Evolutionary conservation across 176 grass and related monocot genomes (phyloP), one percentile per base, ranked within the genome.

Genomic region (Panicum miliaceum): DNA sequence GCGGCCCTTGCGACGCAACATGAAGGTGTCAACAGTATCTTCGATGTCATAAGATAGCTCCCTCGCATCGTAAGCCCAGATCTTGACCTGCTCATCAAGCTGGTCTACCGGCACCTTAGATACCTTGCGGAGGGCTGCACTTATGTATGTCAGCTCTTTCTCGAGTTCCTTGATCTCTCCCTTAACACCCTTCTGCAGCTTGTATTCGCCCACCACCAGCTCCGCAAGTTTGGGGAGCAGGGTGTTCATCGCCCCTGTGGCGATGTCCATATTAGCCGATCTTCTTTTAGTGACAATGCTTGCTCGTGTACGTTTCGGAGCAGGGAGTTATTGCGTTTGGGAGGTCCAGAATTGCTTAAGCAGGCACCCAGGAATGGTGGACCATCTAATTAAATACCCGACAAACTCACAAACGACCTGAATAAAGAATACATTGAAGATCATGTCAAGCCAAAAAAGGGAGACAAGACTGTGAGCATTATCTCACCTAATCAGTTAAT

Each of bases 31-130:
- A 12, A 59, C 34, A 11, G 22, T 0, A 59, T 41, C 74, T 41
- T 77, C 34, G 0, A 75, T 75, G 29, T 75, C 73, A 46, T 75
- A 75, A 18, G 68, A 71, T 4, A 71, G 11, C 42, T 71, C 42
- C 68, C 42, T 50, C 6, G 8, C 43, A 1, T 72, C 23, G 0
- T 7, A 0, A 1, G 70, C 45, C 69, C 70, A 51, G 45, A 73
- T 32, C 23, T 34, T 50, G 12, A 10, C 26, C 25, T 10, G 7
- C 70, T 50, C 3, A 20, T 73, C 70, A 73, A 73, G 70, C 15
- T 34, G 43, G 7, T 73, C 45, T 0, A 26, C 7, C 0, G 70
- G 70, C 15, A 73, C 25, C 45, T 51, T 1, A 1, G 70, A 8
- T 25, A 73, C 45, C 45, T 32, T 73, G 26, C 0, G 7, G 25